phyloP scores from a whole-genome alignment of 768 basidiomycete species.

The Termitomyces bulborhizus region DNA sequence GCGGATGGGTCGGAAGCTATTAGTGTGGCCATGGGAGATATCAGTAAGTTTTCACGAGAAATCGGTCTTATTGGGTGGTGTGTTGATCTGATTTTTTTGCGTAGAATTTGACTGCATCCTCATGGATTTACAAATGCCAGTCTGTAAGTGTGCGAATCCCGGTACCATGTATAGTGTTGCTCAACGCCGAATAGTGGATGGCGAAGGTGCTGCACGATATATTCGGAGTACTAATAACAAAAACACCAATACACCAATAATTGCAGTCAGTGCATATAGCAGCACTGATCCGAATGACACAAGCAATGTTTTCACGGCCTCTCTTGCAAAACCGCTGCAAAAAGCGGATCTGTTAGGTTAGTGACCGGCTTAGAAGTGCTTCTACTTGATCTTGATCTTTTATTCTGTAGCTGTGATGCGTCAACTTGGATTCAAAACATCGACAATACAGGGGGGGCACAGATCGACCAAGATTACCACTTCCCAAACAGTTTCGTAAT shows the following conservation, averaged over 20 bases:
- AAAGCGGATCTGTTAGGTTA: slow-evolving; percentile 73
- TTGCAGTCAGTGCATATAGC: slow-evolving; percentile 87
- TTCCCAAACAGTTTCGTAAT: slow-evolving; percentile 32
- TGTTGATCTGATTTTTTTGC: slow-evolving; percentile 10
- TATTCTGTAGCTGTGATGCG: slow-evolving; percentile 54
- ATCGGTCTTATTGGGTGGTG: slow-evolving; percentile 3
- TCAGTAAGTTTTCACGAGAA: slow-evolving; percentile 76
- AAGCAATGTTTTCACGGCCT: slow-evolving; percentile 71
- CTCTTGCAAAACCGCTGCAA: slow-evolving; percentile 84
- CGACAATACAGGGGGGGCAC: too few species aligned
- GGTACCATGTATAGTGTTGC: not conserved
- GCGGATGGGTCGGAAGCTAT: slow-evolving; percentile 96
- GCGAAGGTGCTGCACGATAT: slow-evolving; percentile 93
- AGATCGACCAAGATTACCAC: slow-evolving; percentile 51
- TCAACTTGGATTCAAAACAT: slow-evolving; percentile 87
- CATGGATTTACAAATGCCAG: slow-evolving; percentile 95
- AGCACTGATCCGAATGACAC: slow-evolving; percentile 58
- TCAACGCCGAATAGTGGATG: slow-evolving; percentile 52
- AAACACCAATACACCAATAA: slow-evolving; percentile 89
- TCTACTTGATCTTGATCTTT: slow-evolving; percentile 2
- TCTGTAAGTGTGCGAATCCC: slow-evolving; percentile 46
- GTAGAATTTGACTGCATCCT: slow-evolving; percentile 93
- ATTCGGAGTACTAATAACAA: slow-evolving; percentile 96
- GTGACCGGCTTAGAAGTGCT: not conserved
- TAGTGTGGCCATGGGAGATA: slow-evolving; percentile 95